Percentiles rank a stretch among this genome's conserved stretches.
Evolutionary conservation across 2,329 filamentous ascomycete species (phyloP).

Genomic region (Fusarium globosum): DNA sequence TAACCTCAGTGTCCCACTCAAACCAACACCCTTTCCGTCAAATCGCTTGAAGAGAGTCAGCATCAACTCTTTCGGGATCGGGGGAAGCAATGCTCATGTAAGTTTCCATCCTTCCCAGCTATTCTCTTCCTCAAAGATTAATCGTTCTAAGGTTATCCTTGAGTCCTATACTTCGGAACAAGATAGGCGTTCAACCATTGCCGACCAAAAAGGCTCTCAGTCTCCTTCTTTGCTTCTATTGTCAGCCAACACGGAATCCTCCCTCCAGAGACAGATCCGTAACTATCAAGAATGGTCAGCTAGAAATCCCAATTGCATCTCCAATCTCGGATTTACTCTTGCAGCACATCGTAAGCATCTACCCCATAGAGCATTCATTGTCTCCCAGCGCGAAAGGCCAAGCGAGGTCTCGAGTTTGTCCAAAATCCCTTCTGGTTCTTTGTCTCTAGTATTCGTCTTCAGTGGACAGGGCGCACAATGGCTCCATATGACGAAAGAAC

Average conservation of each 20-base stretch:
- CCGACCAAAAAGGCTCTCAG: neutral
- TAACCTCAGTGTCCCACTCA: conserved; percentile 19
- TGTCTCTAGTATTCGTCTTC: conserved; percentile 38
- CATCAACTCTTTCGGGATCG: conserved; percentile 48
- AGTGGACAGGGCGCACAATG: conserved; percentile 53
- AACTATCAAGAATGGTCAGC: conserved; percentile 37
- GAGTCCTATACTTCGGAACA: conserved; percentile 11
- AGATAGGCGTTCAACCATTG: neutral
- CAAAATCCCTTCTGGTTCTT: rapidly evolving
- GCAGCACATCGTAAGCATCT: conserved; percentile 45
- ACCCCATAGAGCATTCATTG: conserved; percentile 21
- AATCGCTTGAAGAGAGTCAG: conserved; percentile 18
- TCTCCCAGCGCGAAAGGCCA: neutral
- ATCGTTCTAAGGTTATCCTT: conserved; percentile 29
- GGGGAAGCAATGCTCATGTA: conserved; percentile 43
- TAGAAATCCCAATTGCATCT: conserved; percentile 4
- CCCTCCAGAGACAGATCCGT: conserved; percentile 16
- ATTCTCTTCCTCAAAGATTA: too few species aligned
- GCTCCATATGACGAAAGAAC: conserved; percentile 45
- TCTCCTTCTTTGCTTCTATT: conserved; percentile 18
- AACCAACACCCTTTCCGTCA: conserved; percentile 20
- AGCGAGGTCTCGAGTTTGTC: conserved; percentile 18
- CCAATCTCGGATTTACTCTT: conserved; percentile 48
- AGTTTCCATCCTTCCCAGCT: neutral
- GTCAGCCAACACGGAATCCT: conserved; percentile 28